These are phyloP conservation scores for Patellifolia procumbens DNA, from an alignment of 179 eudicot genomes.

Conservation along the genomic window DNA sequence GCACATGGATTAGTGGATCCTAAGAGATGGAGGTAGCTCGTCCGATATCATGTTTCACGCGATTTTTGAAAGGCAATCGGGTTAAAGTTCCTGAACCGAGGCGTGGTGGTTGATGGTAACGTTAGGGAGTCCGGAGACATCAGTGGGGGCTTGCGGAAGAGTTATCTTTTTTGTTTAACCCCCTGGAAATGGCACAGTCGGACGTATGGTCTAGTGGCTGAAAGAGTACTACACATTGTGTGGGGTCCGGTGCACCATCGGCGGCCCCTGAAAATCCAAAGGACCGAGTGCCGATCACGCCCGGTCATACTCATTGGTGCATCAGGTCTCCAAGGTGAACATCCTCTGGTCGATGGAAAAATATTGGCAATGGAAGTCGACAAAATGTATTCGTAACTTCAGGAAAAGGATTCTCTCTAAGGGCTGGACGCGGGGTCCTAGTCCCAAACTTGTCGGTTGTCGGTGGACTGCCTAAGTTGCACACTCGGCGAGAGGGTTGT, in stretches of 20 bases:
- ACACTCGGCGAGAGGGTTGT: conserved; percentile 11
- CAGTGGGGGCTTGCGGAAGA: conserved; percentile 38
- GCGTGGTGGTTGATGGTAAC: conserved; percentile 27
- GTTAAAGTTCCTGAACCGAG: conserved; percentile 10
- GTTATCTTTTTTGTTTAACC: conserved; percentile 77
- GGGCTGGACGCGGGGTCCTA: neutral
- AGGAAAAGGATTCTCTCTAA: no score
- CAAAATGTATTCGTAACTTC: neutral
- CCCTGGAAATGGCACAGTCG: conserved; percentile 60
- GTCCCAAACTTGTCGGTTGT: neutral
- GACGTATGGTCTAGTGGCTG: conserved; percentile 60
- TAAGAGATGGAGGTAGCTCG: conserved; percentile 48
- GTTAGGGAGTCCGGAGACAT: conserved; percentile 41
- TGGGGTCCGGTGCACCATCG: conserved; percentile 16
- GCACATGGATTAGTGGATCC: conserved; percentile 58
- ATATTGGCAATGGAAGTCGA: neutral
- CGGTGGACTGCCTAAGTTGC: neutral
- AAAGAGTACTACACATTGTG: conserved; percentile 49
- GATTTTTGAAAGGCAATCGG: conserved; percentile 7
- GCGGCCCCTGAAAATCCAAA: conserved; percentile 21
- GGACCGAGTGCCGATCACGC: conserved; percentile 10
- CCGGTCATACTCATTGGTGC: neutral
- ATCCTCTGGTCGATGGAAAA: neutral
- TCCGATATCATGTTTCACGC: conserved; percentile 30
- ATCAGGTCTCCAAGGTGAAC: neutral